phyloP scores from a whole-genome alignment of 139 green algal species.

The Zygnema circumcarinatum region DNA sequence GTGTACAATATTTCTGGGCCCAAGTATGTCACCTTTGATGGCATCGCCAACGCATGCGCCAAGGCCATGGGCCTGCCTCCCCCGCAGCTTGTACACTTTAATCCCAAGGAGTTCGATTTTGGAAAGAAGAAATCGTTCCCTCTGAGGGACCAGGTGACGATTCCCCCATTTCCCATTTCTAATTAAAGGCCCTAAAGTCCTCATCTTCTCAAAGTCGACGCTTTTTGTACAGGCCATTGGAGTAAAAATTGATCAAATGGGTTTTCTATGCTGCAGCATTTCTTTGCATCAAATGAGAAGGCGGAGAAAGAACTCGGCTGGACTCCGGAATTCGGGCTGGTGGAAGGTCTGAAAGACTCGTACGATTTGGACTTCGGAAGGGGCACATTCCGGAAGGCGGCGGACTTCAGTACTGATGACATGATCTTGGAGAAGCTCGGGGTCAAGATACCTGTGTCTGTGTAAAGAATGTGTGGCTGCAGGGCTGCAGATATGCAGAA shows the following conservation, averaged over 20 bases:
- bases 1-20: constrained; percentile 70
- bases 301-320: constrained; percentile 86
- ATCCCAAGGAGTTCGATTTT: constrained; percentile 96
- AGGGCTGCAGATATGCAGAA: too few species aligned
- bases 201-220: too few species aligned
- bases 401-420: constrained; percentile 92
- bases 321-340: constrained; percentile 85
- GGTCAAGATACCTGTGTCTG: constrained; percentile 24
- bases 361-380: constrained; percentile 94
- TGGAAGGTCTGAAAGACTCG: constrained; percentile 87
- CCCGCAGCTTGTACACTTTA: constrained; percentile 93
- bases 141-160: constrained; percentile 71
- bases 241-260: too few species aligned
- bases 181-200: background rate
- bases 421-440: constrained; percentile 79
- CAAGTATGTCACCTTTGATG: constrained; percentile 93
- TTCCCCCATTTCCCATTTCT: background rate
- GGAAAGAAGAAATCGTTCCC: constrained; percentile 92
- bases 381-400: constrained; percentile 87
- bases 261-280: constrained; percentile 79
- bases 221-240: too few species aligned
- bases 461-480: too few species aligned
- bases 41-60: constrained; percentile 91
- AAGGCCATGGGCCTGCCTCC: constrained; percentile 79
- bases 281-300: constrained; percentile 95